Evolutionary conservation across 306 rosid species (phyloP), one percentile per base, ranked within the genome.

Genomic region (Adenanthera pavonina): DNA sequence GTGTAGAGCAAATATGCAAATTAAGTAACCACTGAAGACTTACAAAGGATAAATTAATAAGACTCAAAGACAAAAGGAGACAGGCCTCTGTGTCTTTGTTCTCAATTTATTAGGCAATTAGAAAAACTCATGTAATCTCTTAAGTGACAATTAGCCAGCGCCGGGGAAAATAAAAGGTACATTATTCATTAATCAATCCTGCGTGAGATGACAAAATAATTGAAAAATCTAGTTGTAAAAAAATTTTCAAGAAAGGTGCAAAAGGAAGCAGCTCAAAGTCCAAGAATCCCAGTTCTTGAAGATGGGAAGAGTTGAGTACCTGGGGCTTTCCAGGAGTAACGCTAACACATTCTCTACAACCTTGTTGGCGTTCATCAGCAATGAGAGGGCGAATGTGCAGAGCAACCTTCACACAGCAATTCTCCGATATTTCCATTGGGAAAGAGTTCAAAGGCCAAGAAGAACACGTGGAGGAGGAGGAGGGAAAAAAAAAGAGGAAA

Each of bases 341-440:
- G 57, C 85, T 52, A 75, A 92, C 95, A 33, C 97, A 92, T 80
- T 92, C 89, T 74, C 77, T 81, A 83, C 95, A 91, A 51, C 94
- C 95, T 74, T 91, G 95, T 52, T 79, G 88, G 67, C 90, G 88
- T 78, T 92, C 97, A 74, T 92, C 94, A 12, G 88, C 83, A 76
- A 92, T 89, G 82, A 92, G 97, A 1, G 97, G 97, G 9, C 97
- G 93, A 84, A 91, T 83, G 74, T 92, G 97, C 82, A 92, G 87
- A 64, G 95, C 95, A 70, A 92, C 97, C 87, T 92, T 92, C 2
- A 92, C 97, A 16, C 82, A 78, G 46, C 97, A 92, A 84, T 88
- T 90, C 76, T 92, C 93, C 52, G 90, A 77, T 8, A 89, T 44
- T 71, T 92, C 95, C 97, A 92, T 91, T 75, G 77, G 80, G 80